A percentile compares a stretch with the other conserved stretches of the same genome.
These are phyloP conservation scores for Didymella keratinophila DNA, from an alignment of 2,329 filamentous ascomycete species.

Conservation along the genomic window DNA sequence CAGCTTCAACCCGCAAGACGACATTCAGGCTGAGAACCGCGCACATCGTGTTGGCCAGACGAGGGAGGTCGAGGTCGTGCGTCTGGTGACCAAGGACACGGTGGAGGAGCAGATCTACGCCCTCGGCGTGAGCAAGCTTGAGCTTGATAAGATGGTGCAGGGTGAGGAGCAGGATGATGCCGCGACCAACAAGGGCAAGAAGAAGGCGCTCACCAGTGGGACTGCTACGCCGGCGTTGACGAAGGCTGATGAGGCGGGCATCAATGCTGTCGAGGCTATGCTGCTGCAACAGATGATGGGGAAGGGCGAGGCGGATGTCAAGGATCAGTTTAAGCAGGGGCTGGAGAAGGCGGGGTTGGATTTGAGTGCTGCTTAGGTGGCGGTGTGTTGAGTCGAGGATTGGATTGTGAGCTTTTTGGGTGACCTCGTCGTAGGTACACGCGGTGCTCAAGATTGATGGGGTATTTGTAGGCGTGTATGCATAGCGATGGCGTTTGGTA, in stretches of 20 bases:
- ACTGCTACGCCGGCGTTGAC: conserved; percentile 41
- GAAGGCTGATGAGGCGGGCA: conserved; percentile 45
- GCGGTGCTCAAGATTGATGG: background rate
- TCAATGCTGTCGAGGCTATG: conserved; percentile 52
- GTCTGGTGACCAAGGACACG: conserved; percentile 79
- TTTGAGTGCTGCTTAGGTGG: conserved; percentile 32
- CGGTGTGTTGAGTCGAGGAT: background rate
- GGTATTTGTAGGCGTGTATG: background rate
- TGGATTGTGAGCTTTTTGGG: background rate
- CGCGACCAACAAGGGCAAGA: conserved; percentile 25
- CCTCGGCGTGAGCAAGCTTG: conserved; percentile 90
- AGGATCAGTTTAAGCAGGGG: conserved; percentile 52
- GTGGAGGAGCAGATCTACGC: conserved; percentile 95
- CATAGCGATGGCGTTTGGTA: background rate
- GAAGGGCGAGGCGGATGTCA: conserved; percentile 43
- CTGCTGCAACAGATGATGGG: conserved; percentile 45
- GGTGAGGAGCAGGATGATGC: conserved; percentile 62
- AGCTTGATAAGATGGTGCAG: conserved; percentile 78
- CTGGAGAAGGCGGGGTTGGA: conserved; percentile 54
- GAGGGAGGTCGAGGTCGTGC: conserved; percentile 86
- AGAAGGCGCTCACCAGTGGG: conserved; percentile 20
- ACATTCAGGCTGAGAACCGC: conserved; percentile 97
- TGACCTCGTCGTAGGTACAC: no score
- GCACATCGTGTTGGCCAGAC: conserved; percentile 95
- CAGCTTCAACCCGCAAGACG: conserved; percentile 97